These are phyloP conservation scores for Asterophora parasitica DNA, from an alignment of 768 basidiomycete genomes.

Conservation along the genomic window DNA sequence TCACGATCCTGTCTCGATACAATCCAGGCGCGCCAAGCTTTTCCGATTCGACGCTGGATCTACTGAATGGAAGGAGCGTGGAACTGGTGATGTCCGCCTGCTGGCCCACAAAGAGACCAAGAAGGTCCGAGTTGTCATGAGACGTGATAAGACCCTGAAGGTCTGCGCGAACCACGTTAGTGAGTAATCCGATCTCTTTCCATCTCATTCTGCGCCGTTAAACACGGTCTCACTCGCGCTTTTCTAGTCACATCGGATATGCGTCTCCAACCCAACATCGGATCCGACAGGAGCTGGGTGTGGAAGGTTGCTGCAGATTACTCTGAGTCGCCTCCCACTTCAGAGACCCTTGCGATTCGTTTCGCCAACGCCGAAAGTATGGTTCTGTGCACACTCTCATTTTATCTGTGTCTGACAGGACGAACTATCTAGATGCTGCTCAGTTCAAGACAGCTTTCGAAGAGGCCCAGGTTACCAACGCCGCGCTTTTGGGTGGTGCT, in stretches of 20 bases:
- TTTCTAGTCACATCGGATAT: constrained; percentile 78
- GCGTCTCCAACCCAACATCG: constrained; percentile 95
- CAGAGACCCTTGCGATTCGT: constrained; percentile 96
- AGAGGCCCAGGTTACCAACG: constrained; percentile 70
- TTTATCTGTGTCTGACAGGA: not conserved
- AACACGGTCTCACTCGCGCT: constrained; percentile 2
- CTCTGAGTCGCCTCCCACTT: constrained; percentile 81
- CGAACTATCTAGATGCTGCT: constrained; percentile 57
- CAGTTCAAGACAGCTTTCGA: constrained; percentile 91
- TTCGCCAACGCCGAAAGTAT: constrained; percentile 95
- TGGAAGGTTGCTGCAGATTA: constrained; percentile 97
- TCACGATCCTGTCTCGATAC: constrained; percentile 10
- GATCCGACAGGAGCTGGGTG: constrained; percentile 98
- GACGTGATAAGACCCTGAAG: constrained; percentile 99
- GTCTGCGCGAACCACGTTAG: constrained; percentile 98
- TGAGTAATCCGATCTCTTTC: constrained; percentile 36
- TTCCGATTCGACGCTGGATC: constrained; percentile 83
- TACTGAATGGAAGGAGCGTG: constrained; percentile 97
- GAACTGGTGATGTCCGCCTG: constrained; percentile 93
- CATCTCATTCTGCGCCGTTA: not conserved
- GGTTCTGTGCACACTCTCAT: constrained; percentile 24
- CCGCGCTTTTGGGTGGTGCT: constrained; percentile 28
- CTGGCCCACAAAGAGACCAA: constrained; percentile 84
- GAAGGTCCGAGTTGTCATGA: constrained; percentile 96
- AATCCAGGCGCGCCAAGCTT: constrained; percentile 87